Conservation (phyloP, 805 yeast genomes). For the Kazachstania africana region DNA sequence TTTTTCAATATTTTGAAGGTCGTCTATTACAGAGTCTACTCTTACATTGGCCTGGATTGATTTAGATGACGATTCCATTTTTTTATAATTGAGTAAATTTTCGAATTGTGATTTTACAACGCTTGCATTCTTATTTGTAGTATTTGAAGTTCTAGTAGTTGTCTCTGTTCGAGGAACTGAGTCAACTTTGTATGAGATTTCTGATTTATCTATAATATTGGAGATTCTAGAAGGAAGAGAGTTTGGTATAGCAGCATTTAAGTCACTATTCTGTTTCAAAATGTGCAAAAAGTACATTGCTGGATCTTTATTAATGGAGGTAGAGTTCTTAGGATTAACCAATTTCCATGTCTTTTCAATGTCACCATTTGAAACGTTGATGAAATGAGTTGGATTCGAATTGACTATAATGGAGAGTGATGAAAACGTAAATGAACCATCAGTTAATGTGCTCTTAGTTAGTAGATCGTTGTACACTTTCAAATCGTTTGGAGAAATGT, state of each 20-base stretch:
- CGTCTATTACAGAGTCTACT: slow-evolving; percentile 33
- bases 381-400: slow-evolving; percentile 48
- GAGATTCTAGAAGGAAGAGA: slow-evolving; percentile 89
- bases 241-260: slow-evolving; percentile 75
- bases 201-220: slow-evolving; percentile 82
- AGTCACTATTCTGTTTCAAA: slow-evolving; percentile 72
- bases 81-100: slow-evolving; percentile 70
- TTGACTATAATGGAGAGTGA: slow-evolving; percentile 54
- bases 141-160: background rate
- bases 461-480: slow-evolving; percentile 69
- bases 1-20: slow-evolving; percentile 57
- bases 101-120: slow-evolving; percentile 56
- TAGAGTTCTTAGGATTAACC: slow-evolving; percentile 80
- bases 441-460: slow-evolving; percentile 42
- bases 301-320: slow-evolving; percentile 89
- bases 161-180: slow-evolving; percentile 26
- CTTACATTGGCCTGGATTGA: slow-evolving; percentile 23
- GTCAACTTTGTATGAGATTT: slow-evolving; percentile 57
- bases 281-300: slow-evolving; percentile 81
- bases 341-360: slow-evolving; percentile 87
- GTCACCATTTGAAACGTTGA: slow-evolving; percentile 71
- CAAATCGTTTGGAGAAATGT: slow-evolving; percentile 82
- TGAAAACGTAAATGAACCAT: slow-evolving; percentile 74
- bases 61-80: slow-evolving; percentile 36
- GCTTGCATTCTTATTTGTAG: slow-evolving; percentile 6